Evolutionary conservation across 1,139 yeast species (phyloP).

Genomic region (Sugiyamaella grinbergsii): DNA sequence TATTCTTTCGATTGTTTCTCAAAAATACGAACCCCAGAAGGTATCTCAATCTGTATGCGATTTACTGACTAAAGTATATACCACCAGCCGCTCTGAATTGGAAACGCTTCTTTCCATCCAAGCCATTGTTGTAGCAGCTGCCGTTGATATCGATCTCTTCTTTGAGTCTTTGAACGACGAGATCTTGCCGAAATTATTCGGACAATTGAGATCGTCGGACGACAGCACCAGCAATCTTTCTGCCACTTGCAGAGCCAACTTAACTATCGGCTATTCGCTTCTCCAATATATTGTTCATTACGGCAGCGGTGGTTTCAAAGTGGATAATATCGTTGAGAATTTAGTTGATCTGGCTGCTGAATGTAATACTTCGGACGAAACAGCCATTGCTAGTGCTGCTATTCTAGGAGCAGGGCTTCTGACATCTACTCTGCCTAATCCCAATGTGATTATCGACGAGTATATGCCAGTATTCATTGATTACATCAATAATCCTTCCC

Average conservation of each 20-base stretch:
- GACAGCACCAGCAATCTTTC: slow-evolving; percentile 21
- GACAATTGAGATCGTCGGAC: slow-evolving; percentile 25
- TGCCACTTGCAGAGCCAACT: slow-evolving; percentile 31
- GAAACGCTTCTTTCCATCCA: slow-evolving; percentile 40
- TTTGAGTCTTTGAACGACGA: slow-evolving; percentile 30
- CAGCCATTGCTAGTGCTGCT: slow-evolving; percentile 38
- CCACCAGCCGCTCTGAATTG: slow-evolving; percentile 37
- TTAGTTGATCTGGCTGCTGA: slow-evolving; percentile 41
- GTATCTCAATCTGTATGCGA: slow-evolving; percentile 26
- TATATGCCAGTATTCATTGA: slow-evolving; percentile 37
- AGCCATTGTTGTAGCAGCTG: slow-evolving; percentile 36
- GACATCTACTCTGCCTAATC: slow-evolving; percentile 30
- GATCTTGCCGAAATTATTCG: slow-evolving; percentile 31
- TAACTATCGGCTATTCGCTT: slow-evolving; percentile 37
- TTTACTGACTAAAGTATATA: slow-evolving; percentile 34
- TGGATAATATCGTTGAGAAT: slow-evolving; percentile 36
- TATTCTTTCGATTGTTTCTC: slow-evolving; percentile 35
- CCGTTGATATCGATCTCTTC: slow-evolving; percentile 36
- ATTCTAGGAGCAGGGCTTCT: slow-evolving; percentile 42
- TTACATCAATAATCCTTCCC: slow-evolving; percentile 33
- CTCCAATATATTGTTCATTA: slow-evolving; percentile 38
- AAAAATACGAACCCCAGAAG: slow-evolving; percentile 41
- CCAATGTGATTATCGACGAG: slow-evolving; percentile 38
- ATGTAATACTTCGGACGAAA: slow-evolving; percentile 32
- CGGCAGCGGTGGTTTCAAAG: slow-evolving; percentile 44